A percentile compares a stretch with the other conserved stretches of the same genome.
Conservation (phyloP, 1,284 basidiomycete species). For the Ganoderma sinense region DNA sequence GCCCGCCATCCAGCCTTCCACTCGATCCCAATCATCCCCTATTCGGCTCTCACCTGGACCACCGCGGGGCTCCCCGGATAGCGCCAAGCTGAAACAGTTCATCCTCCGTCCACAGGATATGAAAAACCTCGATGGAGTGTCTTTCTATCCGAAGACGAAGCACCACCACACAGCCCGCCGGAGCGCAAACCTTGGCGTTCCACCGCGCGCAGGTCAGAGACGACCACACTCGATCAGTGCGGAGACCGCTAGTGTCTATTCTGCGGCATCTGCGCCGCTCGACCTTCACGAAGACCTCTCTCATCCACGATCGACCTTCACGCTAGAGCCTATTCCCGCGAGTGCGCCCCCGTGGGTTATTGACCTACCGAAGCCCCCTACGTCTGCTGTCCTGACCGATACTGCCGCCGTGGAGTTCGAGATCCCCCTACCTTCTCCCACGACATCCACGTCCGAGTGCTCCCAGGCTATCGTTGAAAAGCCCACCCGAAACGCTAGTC, state of each 20-base stretch:
- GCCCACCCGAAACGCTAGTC: not conserved
- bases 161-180: slow-evolving; percentile 16
- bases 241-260: slow-evolving; percentile 49
- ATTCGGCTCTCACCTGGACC: slow-evolving; percentile 20
- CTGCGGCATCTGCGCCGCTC: slow-evolving; percentile 45
- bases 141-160: slow-evolving; percentile 24
- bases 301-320: slow-evolving; percentile 26
- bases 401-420: not conserved
- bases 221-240: slow-evolving; percentile 32
- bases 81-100: slow-evolving; percentile 16
- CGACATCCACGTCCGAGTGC: not conserved
- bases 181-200: slow-evolving; percentile 15
- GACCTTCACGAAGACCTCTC: slow-evolving; percentile 39
- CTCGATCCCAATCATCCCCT: slow-evolving; percentile 11
- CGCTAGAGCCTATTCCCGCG: slow-evolving; percentile 22
- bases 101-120: slow-evolving; percentile 27
- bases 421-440: slow-evolving; percentile 1
- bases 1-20: slow-evolving; percentile 3
- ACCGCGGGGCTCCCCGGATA: slow-evolving; percentile 18
- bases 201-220: slow-evolving; percentile 10
- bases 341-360: slow-evolving; percentile 24
- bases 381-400: slow-evolving; percentile 16
- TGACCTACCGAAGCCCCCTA: slow-evolving; percentile 22
- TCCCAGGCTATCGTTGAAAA: slow-evolving; percentile 9
- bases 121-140: slow-evolving; percentile 21